Base-by-base conservation (phyloP, 2,329 filamentous ascomycete species). In the Apiospora hydei region DNA sequence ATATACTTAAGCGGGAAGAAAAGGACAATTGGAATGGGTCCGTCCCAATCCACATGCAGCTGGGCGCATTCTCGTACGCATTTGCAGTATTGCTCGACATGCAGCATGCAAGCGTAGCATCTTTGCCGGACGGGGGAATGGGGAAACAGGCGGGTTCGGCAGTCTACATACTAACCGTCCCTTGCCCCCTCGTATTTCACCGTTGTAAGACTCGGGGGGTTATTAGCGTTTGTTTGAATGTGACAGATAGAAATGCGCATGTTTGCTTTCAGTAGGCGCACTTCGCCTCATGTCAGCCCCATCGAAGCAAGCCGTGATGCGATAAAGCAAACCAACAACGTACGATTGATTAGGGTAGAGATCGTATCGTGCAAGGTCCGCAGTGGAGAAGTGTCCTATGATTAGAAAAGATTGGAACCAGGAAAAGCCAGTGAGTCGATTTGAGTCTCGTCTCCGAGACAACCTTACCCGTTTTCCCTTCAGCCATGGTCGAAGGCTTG, bases 251-350 rank as follows among this genome's bases (percentile, higher is more conserved):
- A 30, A 38, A 10, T 51, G n/a, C 7, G 49, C 7, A 6, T 51
- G 49, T 51, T 51, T 51, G 49, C 49, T 61, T n/a, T 61, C 30
- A 30, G 38, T 38, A 24, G 7, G 34, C 10, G 57, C 18, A 3
- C 34, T 21, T 64, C 57, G 57, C 57, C 57, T 64, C 57, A 64
- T 41, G 18, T 41, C 57, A 64, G 57, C 57, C 57, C 57, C 57
- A 30, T 30, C 26, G 26, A 38, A 38, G 34, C 34, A 24, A 24
- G 10, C 34, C 34, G 34, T 38, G 34, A 41, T 64, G 30, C 57
- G 57, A 41, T 41, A 41, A 16, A 16, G 14, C 44, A 44, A 44
- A 38, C 34, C 43, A 47, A 21, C 44, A 61, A 61, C 53, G 21
- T 61, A n/a, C 53, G 53, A 61, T 38, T 38, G 26, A 61, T 61